These are phyloP conservation scores for Saccharomycopsis capsularis DNA, from an alignment of 805 yeast genomes.

Conservation along the genomic window DNA sequence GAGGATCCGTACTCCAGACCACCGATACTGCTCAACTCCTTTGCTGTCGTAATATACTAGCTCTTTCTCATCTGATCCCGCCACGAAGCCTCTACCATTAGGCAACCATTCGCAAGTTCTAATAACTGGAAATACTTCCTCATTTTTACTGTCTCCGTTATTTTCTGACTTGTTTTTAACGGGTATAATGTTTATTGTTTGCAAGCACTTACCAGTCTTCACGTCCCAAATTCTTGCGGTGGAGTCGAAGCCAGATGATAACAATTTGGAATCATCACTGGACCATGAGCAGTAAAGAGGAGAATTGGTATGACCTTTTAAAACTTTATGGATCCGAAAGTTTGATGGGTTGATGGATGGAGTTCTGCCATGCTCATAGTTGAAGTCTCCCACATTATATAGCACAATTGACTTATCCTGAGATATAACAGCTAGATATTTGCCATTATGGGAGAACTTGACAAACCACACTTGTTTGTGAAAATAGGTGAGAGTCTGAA, in stretches of 20 bases:
- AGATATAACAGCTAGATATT: slow-evolving; percentile 68
- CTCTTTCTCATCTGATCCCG: slow-evolving; percentile 74
- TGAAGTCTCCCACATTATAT: slow-evolving; percentile 49
- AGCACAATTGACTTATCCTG: slow-evolving; percentile 57
- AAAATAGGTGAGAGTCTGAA: slow-evolving; percentile 34
- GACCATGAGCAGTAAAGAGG: slow-evolving; percentile 72
- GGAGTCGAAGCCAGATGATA: slow-evolving; percentile 69
- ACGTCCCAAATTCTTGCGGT: slow-evolving; percentile 65
- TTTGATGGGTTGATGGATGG: slow-evolving; percentile 20
- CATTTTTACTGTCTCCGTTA: neutral
- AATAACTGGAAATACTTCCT: slow-evolving; percentile 26
- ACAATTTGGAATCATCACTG: slow-evolving; percentile 55
- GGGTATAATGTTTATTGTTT: neutral
- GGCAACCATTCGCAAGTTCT: slow-evolving; percentile 71
- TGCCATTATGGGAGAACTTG: slow-evolving; percentile 72
- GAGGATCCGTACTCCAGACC: slow-evolving; percentile 46
- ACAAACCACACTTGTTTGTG: slow-evolving; percentile 78
- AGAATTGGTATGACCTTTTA: slow-evolving; percentile 43
- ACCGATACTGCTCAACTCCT: slow-evolving; percentile 26
- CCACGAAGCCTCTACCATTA: slow-evolving; percentile 44
- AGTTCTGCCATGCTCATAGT: slow-evolving; percentile 25
- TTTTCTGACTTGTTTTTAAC: neutral
- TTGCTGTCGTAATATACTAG: slow-evolving; percentile 40
- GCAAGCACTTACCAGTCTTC: slow-evolving; percentile 28
- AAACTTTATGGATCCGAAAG: slow-evolving; percentile 32